Evolutionary conservation across 441 rosid species (phyloP), one percentile per base, ranked within the genome.

Genomic region (Geranium incanum): DNA sequence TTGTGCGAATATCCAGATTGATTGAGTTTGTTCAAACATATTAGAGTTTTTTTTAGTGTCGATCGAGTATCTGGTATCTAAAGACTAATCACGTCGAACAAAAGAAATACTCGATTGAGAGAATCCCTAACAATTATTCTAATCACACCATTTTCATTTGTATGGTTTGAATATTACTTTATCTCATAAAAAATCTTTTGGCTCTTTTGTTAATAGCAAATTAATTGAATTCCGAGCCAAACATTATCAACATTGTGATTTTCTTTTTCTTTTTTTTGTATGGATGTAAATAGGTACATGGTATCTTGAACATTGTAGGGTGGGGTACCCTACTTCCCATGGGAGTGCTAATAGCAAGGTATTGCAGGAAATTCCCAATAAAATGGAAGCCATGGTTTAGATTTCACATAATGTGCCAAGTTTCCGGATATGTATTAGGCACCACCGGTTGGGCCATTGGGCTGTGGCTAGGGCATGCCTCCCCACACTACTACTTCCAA

Each of bases 241-340:
- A 28, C 33, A 28, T 0, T 28, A 28, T 28, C 33, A 28, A 28
- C 60, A 11, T 36, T 37, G n/a, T 36, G 6, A 12, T 18, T 13
- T 15, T 67, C 4, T 39, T 28, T 12, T 28, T 21, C 21, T 21
- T 21, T 21, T 21, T 21, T 21, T 21, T 21, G 21, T 21, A 36
- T 2, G 28, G 5, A 15, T 3, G 8, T 68, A 36, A 0, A 48
- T 60, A 87, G 91, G 71, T 75, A 13, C 91, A 87, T 72, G 91
- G 91, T 15, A 70, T 80, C 4, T 9, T 84, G 57, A 84, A 75
- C 83, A 84, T 87, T 1, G 36, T 80, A 11, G 89, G 86, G 43
- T 87, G 91, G 91, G 91, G 91, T 39, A 70, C 68, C 15, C 3
- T 87, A n/a, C 16, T 87, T 66, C 91, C 91, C 0, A 12, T 65